Evolutionary conservation across 768 basidiomycete species (phyloP).

Genomic region (Tulasnella sp.): DNA sequence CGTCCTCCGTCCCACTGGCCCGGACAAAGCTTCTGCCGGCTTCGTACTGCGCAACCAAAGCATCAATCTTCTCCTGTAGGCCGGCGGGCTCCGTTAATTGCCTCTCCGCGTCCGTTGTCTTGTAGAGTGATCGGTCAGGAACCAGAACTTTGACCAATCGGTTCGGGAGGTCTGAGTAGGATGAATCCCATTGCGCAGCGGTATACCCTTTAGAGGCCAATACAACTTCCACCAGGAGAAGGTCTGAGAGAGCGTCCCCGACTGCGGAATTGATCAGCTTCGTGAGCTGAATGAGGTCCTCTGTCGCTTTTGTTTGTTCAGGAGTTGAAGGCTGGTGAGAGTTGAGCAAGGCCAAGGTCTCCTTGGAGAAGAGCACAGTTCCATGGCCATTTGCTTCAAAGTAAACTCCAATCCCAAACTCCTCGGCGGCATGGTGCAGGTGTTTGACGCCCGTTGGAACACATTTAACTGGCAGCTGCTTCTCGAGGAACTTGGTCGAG

Average conservation of each 20-base stretch:
- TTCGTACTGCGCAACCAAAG: constrained; percentile 65
- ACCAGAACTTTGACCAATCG: constrained; percentile 91
- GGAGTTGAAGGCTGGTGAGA: constrained; percentile 67
- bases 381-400: constrained; percentile 99
- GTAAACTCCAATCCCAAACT: constrained; percentile 93
- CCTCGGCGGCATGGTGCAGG: constrained; percentile 92
- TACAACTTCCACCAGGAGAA: constrained; percentile 90
- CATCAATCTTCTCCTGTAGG: constrained; percentile 75
- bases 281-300: constrained; percentile 66
- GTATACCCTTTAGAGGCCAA: constrained; percentile 83
- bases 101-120: constrained; percentile 90
- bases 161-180: constrained; percentile 92
- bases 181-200: constrained; percentile 79
- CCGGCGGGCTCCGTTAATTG: constrained; percentile 71
- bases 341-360: constrained; percentile 54
- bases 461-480: constrained; percentile 92
- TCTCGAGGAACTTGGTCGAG: constrained; percentile 82
- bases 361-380: constrained; percentile 85
- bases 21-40: constrained; percentile 89
- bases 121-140: constrained; percentile 69
- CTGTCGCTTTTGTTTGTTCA: constrained; percentile 71
- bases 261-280: constrained; percentile 96
- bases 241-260: constrained; percentile 92
- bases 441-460: constrained; percentile 97
- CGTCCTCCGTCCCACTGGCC: constrained; percentile 97